Evolutionary conservation across 176 grass and related monocot species (phyloP), one percentile per base, ranked within the genome.

Genomic region (Oryza longistaminata): DNA sequence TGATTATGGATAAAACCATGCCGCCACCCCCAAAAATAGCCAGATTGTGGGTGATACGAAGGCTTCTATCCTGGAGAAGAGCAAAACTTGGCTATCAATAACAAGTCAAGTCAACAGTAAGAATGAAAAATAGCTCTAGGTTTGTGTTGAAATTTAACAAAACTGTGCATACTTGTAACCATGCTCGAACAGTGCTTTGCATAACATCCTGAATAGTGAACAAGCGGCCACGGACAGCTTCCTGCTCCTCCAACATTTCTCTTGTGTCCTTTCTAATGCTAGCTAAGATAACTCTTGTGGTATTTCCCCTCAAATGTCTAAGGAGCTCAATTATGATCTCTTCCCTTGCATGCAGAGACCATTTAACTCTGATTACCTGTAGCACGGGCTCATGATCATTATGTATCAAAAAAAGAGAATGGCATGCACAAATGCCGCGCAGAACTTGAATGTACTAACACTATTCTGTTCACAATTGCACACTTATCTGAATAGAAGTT

Each of bases 171-270:
- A 92, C 96, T 88, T 99, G 96, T 81, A 99, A 86, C 93, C 96
- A 99, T 66, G 93, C 96, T 70, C 96, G 93, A 31, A 99, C 96
- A 72, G 96, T 96, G 71, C 90, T 99, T 87, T 99, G 96, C 88
- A 99, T 99, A 78, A 99, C 96, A 89, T 99, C 96, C 74, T 99
- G 96, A 81, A 99, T 92, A 50, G 96, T 99, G 82, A 99, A 99
- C 78, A 99, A 85, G 21, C 96, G 93, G 21, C 90, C 96, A 39
- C 96, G 91, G 31, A 96, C 96, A 73, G 93, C 96, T 88, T 99
- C 96, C 87, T 99, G 96, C 78, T 99, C 96, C 84, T 96, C 86
- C 82, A 96, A 88, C 93, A 96, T 99, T 12, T 88, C 66, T 66
- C 96, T 91, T 75, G 93, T 93, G 52, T 79, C 76, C 50, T 91